Base-by-base conservation (phyloP, 495 filamentous ascomycete species). In the Neurospora sp. region DNA sequence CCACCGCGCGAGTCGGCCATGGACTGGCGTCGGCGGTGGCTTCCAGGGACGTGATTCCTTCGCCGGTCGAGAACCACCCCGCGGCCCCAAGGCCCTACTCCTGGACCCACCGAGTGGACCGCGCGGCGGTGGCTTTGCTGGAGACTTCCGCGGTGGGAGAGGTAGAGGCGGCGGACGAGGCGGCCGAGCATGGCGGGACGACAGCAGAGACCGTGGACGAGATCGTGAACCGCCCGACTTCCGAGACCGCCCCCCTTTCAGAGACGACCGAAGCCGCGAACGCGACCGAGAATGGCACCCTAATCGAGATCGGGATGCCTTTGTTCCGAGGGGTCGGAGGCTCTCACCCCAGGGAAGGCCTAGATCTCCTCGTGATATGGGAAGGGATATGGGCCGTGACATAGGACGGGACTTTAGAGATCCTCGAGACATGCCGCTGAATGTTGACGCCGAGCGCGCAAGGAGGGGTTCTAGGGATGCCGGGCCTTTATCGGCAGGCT, bases 81-180 rank as follows among this genome's bases (percentile, higher is more conserved):
- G 90, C 42, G 92, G 89, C 4, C 92, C 92, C 0, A 92, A 91
- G 77, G 91, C 89, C 8, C 77, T 91, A 71, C 83, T 91, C 27
- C 53, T 65, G 53, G 90, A 93, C 75, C 80, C 88, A 4, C 87
- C 90, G 39, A 86, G 88, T 75, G 89, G 90, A 7, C 85, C 86
- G 8, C 80, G 87, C 20, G 85, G 84, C 39, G 83, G 83, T 10
- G 81, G 83, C 1, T 87, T 83, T 72, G 78, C 80, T 12, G 84
- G 81, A 20, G 86, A 87, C 16, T 87, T 84, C 70, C 81, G 85
- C 38, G 78, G 78, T 27, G 78, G 83, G 39, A 72, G 82, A 71
- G 80, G 86, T 39, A 69, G 73, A 8, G 72, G 86, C 40, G 73
- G 83, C 69, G 74, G 81, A 70, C 72, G 78, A 39, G 79, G 82